Base-by-base conservation (phyloP, 2,329 filamentous ascomycete species). In the Talaromyces sp. region DNA sequence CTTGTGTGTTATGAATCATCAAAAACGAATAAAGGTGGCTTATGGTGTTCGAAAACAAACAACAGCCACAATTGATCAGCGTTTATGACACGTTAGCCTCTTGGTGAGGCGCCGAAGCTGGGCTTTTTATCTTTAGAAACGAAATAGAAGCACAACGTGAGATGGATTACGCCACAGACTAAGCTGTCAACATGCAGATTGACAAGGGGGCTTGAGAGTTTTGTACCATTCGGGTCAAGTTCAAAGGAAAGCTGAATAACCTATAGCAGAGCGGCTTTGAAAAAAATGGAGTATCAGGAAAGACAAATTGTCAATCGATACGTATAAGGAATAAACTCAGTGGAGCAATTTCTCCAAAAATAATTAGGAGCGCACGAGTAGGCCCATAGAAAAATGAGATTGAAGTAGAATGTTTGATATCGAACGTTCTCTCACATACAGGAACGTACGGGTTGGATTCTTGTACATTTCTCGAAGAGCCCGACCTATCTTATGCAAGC, bases 1-100 rank as follows among this genome's bases (percentile, higher is more conserved):
- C 61, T 58, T 37, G 52, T 35, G 61, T 24, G 5, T 13, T 24
- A 37, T 56, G n/a, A 37, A 39, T 56, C 33, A 24, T 24, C 4
- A 56, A 37, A 22, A 37, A 35, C 16, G 50, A 56, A 37, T 3
- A 31, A 45, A 8, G 22, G 37, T 45, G 56, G 56, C 56, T 37
- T 43, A 39, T 37, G 27, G 58, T 58, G 35, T 57, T 59, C 16
- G 14, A n/a, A 31, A 59, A 31, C 22, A 59, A 45, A 45, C 24
- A 59, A 59, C 56, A 59, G 56, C 56, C 56, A 59, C 56, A 59
- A 27, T 59, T 59, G 56, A 45, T 43, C 35, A 33, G 39, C 56
- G 56, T 31, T 22, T 45, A 16, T 39, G 56, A n/a, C 56, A 31
- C 39, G 56, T 59, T 41, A 59, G 39, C 27, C 24, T 45, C 52